Conservation (phyloP, 2,329 filamentous ascomycete species). For the Diaporthe helianthi region DNA sequence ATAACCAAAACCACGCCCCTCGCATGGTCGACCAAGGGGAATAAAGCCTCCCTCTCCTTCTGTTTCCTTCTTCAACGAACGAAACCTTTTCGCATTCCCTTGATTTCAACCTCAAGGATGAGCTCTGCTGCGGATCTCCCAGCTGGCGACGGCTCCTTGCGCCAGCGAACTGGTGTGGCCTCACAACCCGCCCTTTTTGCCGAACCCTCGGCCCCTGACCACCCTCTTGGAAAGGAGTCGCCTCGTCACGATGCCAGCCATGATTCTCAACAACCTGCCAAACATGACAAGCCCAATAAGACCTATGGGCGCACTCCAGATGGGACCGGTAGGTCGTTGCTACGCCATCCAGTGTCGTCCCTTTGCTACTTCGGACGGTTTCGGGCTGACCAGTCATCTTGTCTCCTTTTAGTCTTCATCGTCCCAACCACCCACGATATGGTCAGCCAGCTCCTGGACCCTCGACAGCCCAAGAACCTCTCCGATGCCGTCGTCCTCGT, state of each 20-base stretch:
- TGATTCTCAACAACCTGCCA: constrained; percentile 13
- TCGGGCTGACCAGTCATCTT: background rate
- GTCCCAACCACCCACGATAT: constrained; percentile 98
- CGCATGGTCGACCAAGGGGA: constrained; percentile 10
- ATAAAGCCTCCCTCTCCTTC: constrained; percentile 4
- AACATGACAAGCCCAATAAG: constrained; percentile 60
- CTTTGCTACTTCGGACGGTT: background rate
- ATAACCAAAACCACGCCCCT: constrained; percentile 1
- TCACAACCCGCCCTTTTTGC: constrained; percentile 6
- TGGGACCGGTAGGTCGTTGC: constrained; percentile 72
- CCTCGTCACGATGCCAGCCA: constrained; percentile 26
- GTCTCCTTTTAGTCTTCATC: constrained; percentile 76
- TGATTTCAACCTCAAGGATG: constrained; percentile 38
- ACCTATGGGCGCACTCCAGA: constrained; percentile 91
- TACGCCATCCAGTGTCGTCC: constrained; percentile 5
- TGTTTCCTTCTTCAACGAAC: constrained; percentile 28
- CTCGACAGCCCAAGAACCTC: constrained; percentile 92
- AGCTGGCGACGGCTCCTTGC: constrained; percentile 42
- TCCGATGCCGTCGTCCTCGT: constrained; percentile 83
- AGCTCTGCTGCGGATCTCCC: constrained; percentile 36
- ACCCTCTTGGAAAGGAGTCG: constrained; percentile 14
- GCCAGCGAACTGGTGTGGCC: constrained; percentile 25
- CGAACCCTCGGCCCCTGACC: constrained; percentile 28
- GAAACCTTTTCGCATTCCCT: constrained; percentile 21
- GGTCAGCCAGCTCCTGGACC: constrained; percentile 96